Evolutionary conservation across 345 rosid species (phyloP), one percentile per base, ranked within the genome.

Genomic region (Gossypium australe): DNA sequence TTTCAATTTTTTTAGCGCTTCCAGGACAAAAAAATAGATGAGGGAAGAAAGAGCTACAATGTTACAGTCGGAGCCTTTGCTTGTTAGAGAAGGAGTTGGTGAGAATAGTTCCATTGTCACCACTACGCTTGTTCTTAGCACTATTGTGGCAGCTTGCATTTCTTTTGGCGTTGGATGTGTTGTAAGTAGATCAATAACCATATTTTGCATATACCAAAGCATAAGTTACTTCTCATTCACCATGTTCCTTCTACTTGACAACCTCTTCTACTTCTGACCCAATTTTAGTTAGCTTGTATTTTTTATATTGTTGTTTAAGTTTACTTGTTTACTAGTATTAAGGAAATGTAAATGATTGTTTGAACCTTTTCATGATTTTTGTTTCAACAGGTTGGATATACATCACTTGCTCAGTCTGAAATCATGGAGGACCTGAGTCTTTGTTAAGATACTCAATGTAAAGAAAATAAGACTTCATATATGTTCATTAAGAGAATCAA

Each of bases 361-460:
- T 29, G 34, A 29, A 29, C 38, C 38, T 29, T 29, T 10, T n/a
- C 16, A n/a, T 64, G 24, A 8, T 8, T n/a, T n/a, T 55, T 55
- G 18, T 34, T 4, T 34, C 7, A 5, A 48, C 49, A 53, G 74
- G 2, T 18, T 6, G 62, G 74, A 29, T 55, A 70, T 70, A 17
- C 62, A 27, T 34, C 74, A n/a, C 48, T 27, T n/a, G 29, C 61
- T 17, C 62, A 70, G 62, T 53, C 49, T 29, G 74, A 3, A n/a
- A 70, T 70, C 25, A 70, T 70, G 63, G 61, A 70, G 53, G 74
- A 70, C 17, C 16, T 70, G 49, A 9, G 17, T 34, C 62, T 20
- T 20, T 20, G 20, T 20, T 20, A 20, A 20, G 20, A 20, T 20
- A 20, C 20, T 20, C 20, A 20, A 0, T 20, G 20, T 20, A 20